Conservation (phyloP, 148 eudicot species). For the Fagopyrum homotropicum region DNA sequence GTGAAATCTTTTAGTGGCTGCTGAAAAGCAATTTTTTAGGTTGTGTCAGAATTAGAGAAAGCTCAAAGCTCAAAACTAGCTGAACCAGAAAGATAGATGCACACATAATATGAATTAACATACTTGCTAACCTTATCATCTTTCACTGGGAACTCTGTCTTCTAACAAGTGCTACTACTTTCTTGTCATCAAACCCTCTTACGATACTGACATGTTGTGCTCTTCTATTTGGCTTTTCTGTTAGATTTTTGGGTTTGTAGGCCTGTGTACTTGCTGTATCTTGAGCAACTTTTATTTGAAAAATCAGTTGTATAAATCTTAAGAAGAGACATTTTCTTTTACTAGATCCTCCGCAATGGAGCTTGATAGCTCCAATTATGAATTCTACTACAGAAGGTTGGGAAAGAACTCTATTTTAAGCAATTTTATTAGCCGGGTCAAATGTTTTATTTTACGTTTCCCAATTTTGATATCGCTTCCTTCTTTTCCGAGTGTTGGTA, state of each 20-base stretch:
- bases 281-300: not conserved
- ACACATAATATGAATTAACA: not conserved
- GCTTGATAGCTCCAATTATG: not conserved
- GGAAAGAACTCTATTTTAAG: not conserved
- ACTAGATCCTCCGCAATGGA: not conserved
- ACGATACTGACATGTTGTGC: not conserved
- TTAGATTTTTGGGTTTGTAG: not conserved
- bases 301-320: not conserved
- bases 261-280: not conserved
- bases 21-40: too few species aligned
- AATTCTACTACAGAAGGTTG: not conserved
- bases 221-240: not conserved
- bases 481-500: not conserved
- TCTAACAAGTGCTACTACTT: slow-evolving; percentile 1
- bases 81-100: not conserved
- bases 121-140: not conserved
- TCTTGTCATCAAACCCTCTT: not conserved
- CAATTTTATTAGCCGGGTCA: not conserved
- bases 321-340: not conserved
- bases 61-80: not conserved
- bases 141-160: not conserved
- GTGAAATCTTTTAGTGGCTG: too few species aligned
- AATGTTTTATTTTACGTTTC: not conserved
- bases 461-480: not conserved
- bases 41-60: not conserved